Evolutionary conservation across 306 rosid genomes (phyloP), one percentile per base, ranked within the genome.

Genomic region (Cucurbita maxima): DNA sequence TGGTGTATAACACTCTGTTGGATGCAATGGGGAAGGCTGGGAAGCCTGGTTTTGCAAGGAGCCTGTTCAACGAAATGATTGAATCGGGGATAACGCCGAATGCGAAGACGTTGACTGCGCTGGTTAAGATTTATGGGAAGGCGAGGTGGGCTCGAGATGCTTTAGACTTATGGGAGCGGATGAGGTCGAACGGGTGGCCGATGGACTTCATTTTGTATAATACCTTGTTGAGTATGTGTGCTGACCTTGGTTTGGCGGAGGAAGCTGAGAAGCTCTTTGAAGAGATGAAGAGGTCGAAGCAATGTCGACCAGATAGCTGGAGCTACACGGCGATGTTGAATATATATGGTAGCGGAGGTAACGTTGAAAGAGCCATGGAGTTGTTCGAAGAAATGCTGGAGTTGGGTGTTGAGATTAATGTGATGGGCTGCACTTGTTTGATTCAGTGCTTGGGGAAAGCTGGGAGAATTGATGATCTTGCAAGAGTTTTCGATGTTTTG

Each of bases 1-100:
- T 89, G 48, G 96, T 89, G 83, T 95, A 91, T 54, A 91, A 91
- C 68, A 91, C 97, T 0, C 83, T 95, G 97, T 83, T 94, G 62
- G 99, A 91, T 76, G 99, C 96, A 55, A 84, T 84, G 96, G 99
- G 97, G 15, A 91, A 89, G 86, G 99, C 92, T 47, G 90, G 99
- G 58, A 95, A 86, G 84, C 99, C 99, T 5, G 97, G 96, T 19
- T 81, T 91, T 51, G 99, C 99, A 0, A 75, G 99, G 75, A 84
- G 85, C 64, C 79, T 95, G 81, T 95, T 95, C 13, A 90, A 89
- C 19, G 97, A 95, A 82, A 86, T 91, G 97, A 71, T 95, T 15
- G 91, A 77, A 4, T 86, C 90, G 0, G 96, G 97, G 69, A 77
- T 95, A 56, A 70, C 73, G 4, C 97, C 96, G 0, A 88, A 88